These are phyloP conservation scores for Epichloe typhina DNA, from an alignment of 2,329 filamentous ascomycete species.

Conservation along the genomic window DNA sequence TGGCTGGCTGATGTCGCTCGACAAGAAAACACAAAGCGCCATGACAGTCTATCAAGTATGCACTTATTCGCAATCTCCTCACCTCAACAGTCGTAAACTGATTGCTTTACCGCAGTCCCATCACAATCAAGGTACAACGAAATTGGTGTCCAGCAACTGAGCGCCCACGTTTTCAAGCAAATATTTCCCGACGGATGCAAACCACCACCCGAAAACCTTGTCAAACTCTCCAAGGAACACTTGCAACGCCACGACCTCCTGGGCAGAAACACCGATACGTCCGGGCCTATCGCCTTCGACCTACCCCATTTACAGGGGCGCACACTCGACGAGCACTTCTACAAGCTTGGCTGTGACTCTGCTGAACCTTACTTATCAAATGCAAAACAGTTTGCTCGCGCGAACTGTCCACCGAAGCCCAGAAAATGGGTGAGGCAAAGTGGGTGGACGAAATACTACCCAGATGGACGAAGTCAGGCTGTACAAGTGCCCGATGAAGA, in stretches of 20 bases:
- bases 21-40: conserved; percentile 8
- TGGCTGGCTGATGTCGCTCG: conserved; percentile 29
- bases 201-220: conserved; percentile 54
- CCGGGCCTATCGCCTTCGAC: conserved; percentile 69
- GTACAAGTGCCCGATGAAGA: conserved; percentile 67
- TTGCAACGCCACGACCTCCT: conserved; percentile 72
- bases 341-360: conserved; percentile 72
- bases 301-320: conserved; percentile 66
- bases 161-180: conserved; percentile 67
- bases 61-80: background rate
- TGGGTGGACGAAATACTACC: conserved; percentile 89
- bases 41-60: conserved; percentile 29
- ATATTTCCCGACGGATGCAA: conserved; percentile 53
- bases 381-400: conserved; percentile 60
- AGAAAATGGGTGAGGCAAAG: conserved; percentile 64
- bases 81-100: background rate
- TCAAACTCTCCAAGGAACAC: conserved; percentile 71
- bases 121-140: conserved; percentile 69
- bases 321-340: conserved; percentile 87
- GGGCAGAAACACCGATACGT: conserved; percentile 76
- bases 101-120: conserved; percentile 20
- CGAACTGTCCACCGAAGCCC: conserved; percentile 45
- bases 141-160: conserved; percentile 89
- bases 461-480: conserved; percentile 55
- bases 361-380: conserved; percentile 70